These are phyloP conservation scores for Naganishia onofrii DNA, from an alignment of 768 basidiomycete species.

Conservation along the genomic window DNA sequence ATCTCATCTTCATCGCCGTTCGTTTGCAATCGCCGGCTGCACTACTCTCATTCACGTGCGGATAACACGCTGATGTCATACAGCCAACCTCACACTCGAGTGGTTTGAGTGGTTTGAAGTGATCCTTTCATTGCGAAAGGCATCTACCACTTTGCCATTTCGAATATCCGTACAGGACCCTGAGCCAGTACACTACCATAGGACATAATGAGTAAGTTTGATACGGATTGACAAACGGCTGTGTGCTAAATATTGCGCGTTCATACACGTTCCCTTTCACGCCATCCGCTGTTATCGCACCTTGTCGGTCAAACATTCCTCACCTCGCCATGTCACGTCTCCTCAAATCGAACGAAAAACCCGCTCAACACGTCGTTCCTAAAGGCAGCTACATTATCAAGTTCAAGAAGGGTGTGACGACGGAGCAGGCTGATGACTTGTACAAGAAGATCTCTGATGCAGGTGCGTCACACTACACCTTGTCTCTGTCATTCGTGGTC, in stretches of 20 bases:
- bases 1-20: too few species aligned
- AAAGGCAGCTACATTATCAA: conserved; percentile 28
- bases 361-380: not conserved
- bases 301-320: not conserved
- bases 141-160: not conserved
- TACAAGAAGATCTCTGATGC: conserved; percentile 4
- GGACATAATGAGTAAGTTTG: not conserved
- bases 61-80: too few species aligned
- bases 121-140: not conserved
- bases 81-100: too few species aligned
- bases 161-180: not conserved
- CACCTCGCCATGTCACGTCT: not conserved
- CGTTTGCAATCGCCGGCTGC: too few species aligned
- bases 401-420: conserved; percentile 30
- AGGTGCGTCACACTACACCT: conserved; percentile 10
- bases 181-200: not conserved
- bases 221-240: not conserved
- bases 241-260: not conserved
- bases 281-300: not conserved
- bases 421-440: conserved; percentile 16
- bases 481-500: not conserved
- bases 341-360: not conserved
- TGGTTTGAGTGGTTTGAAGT: not conserved
- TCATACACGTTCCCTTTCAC: not conserved
- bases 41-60: too few species aligned